Conservation (phyloP, 2,329 filamentous ascomycete genomes). For the Periconia macrospinosa region DNA sequence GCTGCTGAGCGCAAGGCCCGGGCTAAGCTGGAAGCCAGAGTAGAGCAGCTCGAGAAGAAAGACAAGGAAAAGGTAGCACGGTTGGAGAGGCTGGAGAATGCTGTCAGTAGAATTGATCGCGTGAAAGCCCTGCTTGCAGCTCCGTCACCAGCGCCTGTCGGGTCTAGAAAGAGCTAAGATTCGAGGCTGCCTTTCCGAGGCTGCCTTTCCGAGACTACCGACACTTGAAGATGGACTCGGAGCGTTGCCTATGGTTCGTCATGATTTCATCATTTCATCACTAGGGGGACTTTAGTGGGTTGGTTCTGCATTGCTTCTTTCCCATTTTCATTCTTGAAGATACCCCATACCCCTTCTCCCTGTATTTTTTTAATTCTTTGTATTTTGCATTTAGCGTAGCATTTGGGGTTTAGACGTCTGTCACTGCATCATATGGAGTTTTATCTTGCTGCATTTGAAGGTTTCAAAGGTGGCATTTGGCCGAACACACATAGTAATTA, state of each 20-base stretch:
- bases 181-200: neutral
- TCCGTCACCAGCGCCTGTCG: slow-evolving; percentile 3
- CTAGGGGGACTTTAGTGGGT: neutral
- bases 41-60: slow-evolving; percentile 68
- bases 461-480: neutral
- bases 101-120: slow-evolving; percentile 70
- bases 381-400: slow-evolving; percentile 2
- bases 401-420: neutral
- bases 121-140: slow-evolving; percentile 62
- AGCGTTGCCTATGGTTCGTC: too few species aligned
- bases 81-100: slow-evolving; percentile 71
- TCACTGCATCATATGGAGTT: neutral
- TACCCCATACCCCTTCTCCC: neutral
- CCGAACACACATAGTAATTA: too few species aligned
- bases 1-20: slow-evolving; percentile 72
- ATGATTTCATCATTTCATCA: neutral
- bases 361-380: neutral
- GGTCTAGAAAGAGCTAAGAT: slow-evolving; percentile 2
- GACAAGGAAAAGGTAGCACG: slow-evolving; percentile 70
- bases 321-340: neutral
- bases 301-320: neutral
- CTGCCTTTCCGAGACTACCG: too few species aligned
- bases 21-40: slow-evolving; percentile 70
- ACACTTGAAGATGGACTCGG: too few species aligned
- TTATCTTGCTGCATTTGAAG: neutral